Evolutionary conservation across 2,329 filamentous ascomycete species (phyloP), one percentile per base, ranked within the genome.

Genomic region (Fusarium keratoplasticum): DNA sequence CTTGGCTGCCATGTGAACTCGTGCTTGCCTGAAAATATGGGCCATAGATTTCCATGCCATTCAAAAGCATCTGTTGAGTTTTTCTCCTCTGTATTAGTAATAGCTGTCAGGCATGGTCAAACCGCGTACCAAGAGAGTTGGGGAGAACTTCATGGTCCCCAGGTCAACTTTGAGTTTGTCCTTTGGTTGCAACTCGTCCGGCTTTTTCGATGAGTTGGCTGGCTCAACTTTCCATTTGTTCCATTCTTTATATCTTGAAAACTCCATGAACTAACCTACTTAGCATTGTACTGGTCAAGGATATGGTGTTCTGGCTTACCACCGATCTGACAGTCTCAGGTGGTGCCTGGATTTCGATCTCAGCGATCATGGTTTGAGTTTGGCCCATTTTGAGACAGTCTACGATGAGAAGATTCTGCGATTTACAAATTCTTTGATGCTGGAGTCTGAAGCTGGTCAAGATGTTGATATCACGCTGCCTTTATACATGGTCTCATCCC

Each of bases 1-100:
- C 67, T 71, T n/a, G 69, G 44, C 10, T 25, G 57, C 67, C 67
- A 71, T 22, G 33, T 62, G 33, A 71, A 67, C 50, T 52, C 40
- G 22, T 71, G 69, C 16, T 47, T 40, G 10, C 69, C 67, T 2
- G 29, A 35, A 7, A 71, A 59, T 18, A 71, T n/a, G 3, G 61
- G 62, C 57, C 62, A 38, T 1, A 71, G n/a, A 1, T 42, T 64
- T 0, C 68, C 69, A 0, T 36, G 35, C 69, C 69, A 71, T 35
- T 63, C 57, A 9, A 71, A 67, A 0, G 13, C 44, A 10, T 54
- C 63, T 4, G n/a, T 14, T 1, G 54, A 42, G 4, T 71, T 71
- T 38, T 29, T 52, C 68, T 71, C 5, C 2, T 3, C 6, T 14
- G 18, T 2, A 31, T 52, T 8, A 52, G 47, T n/a, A 10, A 14